Conservation (phyloP, 345 rosid species). For the Punica granatum region DNA sequence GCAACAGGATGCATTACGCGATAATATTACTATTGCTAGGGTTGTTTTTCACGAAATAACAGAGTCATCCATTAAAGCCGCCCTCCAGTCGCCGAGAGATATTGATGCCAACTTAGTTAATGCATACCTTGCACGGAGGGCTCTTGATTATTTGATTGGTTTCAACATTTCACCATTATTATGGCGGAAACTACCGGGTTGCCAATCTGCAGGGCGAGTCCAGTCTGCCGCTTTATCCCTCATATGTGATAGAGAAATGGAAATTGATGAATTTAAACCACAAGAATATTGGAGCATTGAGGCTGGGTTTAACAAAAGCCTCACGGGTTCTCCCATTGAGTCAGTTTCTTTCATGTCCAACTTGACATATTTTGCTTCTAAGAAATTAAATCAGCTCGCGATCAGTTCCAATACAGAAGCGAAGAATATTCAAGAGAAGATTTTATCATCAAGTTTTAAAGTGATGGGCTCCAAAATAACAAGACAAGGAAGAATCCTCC, state of each 20-base stretch:
- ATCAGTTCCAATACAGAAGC: slow-evolving; percentile 53
- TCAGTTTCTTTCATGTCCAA: slow-evolving; percentile 42
- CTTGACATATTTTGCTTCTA: slow-evolving; percentile 56
- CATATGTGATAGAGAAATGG: slow-evolving; percentile 84
- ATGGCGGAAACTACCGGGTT: slow-evolving; percentile 97
- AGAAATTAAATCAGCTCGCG: slow-evolving; percentile 70
- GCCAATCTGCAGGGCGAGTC: slow-evolving; percentile 97
- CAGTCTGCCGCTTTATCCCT: slow-evolving; percentile 96
- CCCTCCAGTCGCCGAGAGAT: slow-evolving; percentile 75
- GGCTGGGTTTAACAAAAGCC: slow-evolving; percentile 37
- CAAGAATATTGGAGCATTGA: slow-evolving; percentile 82
- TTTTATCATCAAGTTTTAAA: slow-evolving; percentile 40
- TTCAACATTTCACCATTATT: slow-evolving; percentile 89
- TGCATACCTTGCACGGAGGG: slow-evolving; percentile 92
- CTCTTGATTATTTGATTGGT: slow-evolving; percentile 95
- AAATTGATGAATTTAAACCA: slow-evolving; percentile 77
- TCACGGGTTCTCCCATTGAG: slow-evolving; percentile 17
- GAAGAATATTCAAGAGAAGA: slow-evolving; percentile 44
- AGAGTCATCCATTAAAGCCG: slow-evolving; percentile 76
- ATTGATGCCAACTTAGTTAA: slow-evolving; percentile 80
- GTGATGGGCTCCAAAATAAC: slow-evolving; percentile 53
- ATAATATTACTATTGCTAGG: slow-evolving; percentile 66
- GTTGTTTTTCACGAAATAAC: slow-evolving; percentile 95
- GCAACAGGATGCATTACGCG: slow-evolving; percentile 83
- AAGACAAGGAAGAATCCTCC: slow-evolving; percentile 68